phyloP scores from a whole-genome alignment of 176 grass and related monocot species.

The Dactylis glomerata region DNA sequence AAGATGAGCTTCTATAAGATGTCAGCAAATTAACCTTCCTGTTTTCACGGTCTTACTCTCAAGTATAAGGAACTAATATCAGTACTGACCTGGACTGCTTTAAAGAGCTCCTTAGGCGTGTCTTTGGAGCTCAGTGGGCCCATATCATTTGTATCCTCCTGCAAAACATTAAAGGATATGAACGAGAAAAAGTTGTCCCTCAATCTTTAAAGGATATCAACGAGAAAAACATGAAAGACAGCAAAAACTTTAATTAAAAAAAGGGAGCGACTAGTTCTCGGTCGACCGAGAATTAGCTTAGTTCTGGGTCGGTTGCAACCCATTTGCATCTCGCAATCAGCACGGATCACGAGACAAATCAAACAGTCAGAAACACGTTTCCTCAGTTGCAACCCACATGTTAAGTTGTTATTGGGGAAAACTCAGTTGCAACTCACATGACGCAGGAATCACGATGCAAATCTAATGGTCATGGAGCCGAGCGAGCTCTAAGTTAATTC shows the following conservation, averaged over 20 bases:
- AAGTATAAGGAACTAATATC: not conserved
- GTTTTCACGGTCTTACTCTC: not conserved
- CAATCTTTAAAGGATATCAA: not conserved
- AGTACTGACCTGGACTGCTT: slow-evolving; percentile 12
- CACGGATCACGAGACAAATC: too few relatives aligned
- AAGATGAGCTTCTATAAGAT: not conserved
- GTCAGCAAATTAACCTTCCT: not conserved
- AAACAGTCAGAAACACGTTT: too few relatives aligned
- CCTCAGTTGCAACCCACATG: too few relatives aligned
- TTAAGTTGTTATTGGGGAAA: too few relatives aligned
- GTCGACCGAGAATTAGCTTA: too few relatives aligned
- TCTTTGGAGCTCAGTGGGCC: not conserved
- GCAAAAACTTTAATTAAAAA: not conserved
- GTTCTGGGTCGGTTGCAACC: too few relatives aligned
- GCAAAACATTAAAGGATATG: slow-evolving; percentile 6
- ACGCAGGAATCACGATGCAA: too few relatives aligned
- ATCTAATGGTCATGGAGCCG: too few relatives aligned
- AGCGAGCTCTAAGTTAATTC: too few relatives aligned
- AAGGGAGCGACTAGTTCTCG: too few relatives aligned
- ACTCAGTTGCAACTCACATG: too few relatives aligned
- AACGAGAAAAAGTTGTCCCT: not conserved
- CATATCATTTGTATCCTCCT: not conserved
- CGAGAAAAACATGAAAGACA: not conserved
- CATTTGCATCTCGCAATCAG: too few relatives aligned
- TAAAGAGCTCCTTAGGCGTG: not conserved